A percentile compares a stretch with the other conserved stretches of the same genome.
These are phyloP conservation scores for Scutellaria galericulata DNA, from an alignment of 257 asterid species.

Conservation along the genomic window DNA sequence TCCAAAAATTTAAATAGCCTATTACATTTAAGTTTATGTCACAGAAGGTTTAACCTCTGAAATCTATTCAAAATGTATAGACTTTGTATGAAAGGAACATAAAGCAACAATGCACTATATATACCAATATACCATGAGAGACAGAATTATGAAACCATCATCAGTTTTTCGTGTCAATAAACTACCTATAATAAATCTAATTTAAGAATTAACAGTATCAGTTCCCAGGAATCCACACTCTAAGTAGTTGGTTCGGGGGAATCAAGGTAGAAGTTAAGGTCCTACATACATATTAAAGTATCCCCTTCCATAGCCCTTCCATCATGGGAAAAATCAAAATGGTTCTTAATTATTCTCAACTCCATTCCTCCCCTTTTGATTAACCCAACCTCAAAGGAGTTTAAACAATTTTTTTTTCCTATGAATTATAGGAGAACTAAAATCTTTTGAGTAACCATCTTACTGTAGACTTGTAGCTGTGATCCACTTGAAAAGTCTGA, in stretches of 20 bases:
- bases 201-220: neutral
- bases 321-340: conserved; percentile 4
- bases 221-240: neutral
- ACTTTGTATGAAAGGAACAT: neutral
- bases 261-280: neutral
- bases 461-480: neutral
- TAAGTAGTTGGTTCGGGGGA: neutral
- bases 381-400: neutral
- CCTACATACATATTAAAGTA: conserved; percentile 13
- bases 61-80: neutral
- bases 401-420: neutral
- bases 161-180: neutral
- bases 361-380: conserved; percentile 1
- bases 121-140: neutral
- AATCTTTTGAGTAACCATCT: neutral
- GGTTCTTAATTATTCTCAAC: neutral
- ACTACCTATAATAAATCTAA: neutral
- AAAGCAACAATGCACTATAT: neutral
- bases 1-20: conserved; percentile 11
- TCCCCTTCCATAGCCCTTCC: neutral
- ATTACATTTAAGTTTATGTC: conserved; percentile 12
- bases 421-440: neutral
- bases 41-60: conserved; percentile 11
- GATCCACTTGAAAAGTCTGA: neutral
- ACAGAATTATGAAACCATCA: neutral